These are phyloP conservation scores for Mucor piriformis DNA, from an alignment of 371 early-diverging fungal genomes.

Conservation along the genomic window DNA sequence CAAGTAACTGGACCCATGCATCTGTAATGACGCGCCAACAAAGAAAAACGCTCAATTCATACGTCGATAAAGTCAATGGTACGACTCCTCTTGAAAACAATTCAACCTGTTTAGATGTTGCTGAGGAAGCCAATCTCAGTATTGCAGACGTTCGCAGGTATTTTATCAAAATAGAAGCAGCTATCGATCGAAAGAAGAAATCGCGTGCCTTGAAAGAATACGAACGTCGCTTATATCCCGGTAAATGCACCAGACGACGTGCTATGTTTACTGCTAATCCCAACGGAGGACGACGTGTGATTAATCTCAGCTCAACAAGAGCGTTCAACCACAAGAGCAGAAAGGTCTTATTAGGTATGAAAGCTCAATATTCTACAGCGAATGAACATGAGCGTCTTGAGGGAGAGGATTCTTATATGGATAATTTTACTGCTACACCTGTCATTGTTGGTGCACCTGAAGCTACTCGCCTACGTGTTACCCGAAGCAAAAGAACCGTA, in stretches of 20 bases:
- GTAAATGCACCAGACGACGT: background rate
- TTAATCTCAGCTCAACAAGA: background rate
- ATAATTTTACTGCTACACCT: constrained; percentile 15
- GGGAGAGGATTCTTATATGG: constrained; percentile 9
- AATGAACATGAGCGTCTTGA: background rate
- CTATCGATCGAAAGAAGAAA: background rate
- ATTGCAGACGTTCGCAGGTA: background rate
- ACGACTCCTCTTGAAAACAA: constrained; percentile 9
- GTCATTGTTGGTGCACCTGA: constrained; percentile 7
- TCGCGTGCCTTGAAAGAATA: background rate
- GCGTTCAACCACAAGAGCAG: background rate
- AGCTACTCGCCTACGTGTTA: background rate
- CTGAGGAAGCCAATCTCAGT: background rate
- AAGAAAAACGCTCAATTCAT: constrained; percentile 16
- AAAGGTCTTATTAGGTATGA: background rate
- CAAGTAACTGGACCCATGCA: constrained; percentile 1
- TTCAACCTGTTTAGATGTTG: background rate
- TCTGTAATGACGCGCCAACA: constrained; percentile 2
- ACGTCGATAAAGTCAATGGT: constrained; percentile 7
- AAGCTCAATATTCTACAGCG: background rate
- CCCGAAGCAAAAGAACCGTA: constrained; percentile 17
- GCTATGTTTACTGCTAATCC: too few relatives aligned
- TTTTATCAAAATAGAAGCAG: constrained; percentile 10
- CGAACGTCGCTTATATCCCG: background rate
- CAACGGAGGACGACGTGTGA: constrained; percentile 7